Evolutionary conservation across 108 stramenopile species (phyloP), one percentile per base, ranked within the genome.

Genomic region (Pseudonitzschia multistriata): DNA sequence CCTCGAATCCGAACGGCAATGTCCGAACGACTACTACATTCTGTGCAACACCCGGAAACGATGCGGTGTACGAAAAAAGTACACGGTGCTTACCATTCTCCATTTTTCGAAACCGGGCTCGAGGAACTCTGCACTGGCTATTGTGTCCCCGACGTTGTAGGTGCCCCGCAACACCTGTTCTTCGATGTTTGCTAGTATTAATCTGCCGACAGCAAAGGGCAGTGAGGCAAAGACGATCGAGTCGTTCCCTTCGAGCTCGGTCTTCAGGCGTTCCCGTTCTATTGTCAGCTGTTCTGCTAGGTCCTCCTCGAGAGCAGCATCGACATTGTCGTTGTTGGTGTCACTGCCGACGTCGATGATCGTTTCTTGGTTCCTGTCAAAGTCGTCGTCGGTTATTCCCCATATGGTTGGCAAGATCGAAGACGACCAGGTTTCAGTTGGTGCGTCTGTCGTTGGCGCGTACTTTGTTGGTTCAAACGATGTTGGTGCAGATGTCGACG

Each of bases 41-140:
- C n/a, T n/a, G n/a, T n/a, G n/a, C n/a, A n/a, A n/a, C n/a, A n/a
- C n/a, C n/a, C n/a, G n/a, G n/a, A n/a, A n/a, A n/a, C n/a, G n/a
- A n/a, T n/a, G n/a, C n/a, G n/a, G n/a, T n/a, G n/a, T n/a, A n/a
- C n/a, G n/a, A n/a, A n/a, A n/a, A n/a, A n/a, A n/a, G n/a, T n/a
- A n/a, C 11, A 13, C 17, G 15, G 8, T 17, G 17, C 42, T 13
- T 17, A 45, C 42, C 42, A 45, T 45, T 8, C 3, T 13, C 74
- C 75, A 76, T 5, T 53, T 5, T 15, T 47, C 27, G 52, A 28
- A 68, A 1, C 56, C 54, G 15, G 48, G 49, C 8, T 42, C 31
- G 19, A 54, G 22, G 35, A 73, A 68, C 8, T 69, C 35, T 11
- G 54, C 24, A 17, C 17, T 45, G 3, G 42, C 42, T 8, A 39